phyloP scores from a whole-genome alignment of 2,329 filamentous ascomycete species.

The Sporothrix phasma region DNA sequence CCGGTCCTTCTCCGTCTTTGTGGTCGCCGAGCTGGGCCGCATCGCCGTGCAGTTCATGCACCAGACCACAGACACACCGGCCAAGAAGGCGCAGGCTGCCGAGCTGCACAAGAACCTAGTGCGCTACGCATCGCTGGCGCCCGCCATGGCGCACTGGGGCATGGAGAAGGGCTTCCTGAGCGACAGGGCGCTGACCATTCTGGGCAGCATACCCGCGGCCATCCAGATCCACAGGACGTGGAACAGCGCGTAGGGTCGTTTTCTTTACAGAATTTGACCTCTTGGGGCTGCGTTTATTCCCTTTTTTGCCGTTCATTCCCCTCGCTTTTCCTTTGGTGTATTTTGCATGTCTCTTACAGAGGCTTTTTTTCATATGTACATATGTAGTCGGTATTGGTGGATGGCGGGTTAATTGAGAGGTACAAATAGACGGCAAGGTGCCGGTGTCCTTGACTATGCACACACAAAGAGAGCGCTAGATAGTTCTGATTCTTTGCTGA shows the following conservation, averaged over 20 bases:
- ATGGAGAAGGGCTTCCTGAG: constrained; percentile 48
- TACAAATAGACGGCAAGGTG: neutral
- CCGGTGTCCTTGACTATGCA: neutral
- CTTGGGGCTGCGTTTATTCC: neutral
- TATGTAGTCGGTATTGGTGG: neutral
- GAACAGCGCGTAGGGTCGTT: constrained; percentile 26
- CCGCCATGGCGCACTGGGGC: constrained; percentile 78
- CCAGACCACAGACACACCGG: constrained; percentile 27
- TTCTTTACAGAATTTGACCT: neutral
- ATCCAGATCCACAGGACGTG: constrained; percentile 38
- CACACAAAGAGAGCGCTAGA: neutral
- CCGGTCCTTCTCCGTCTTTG: constrained; percentile 70
- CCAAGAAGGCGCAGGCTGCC: constrained; percentile 36
- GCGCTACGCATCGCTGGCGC: constrained; percentile 66
- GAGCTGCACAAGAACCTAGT: constrained; percentile 58
- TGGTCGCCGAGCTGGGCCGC: constrained; percentile 63
- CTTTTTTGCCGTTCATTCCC: neutral
- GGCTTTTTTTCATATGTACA: neutral
- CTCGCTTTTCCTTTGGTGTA: neutral
- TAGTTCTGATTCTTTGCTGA: neutral
- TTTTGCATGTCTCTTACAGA: neutral
- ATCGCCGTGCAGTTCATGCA: constrained; percentile 41
- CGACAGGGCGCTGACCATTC: constrained; percentile 32
- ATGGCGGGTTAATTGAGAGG: neutral
- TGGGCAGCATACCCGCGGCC: constrained; percentile 36